phyloP scores from a whole-genome alignment of 2,329 filamentous ascomycete species.

The Colletotrichum lindemuthianum region DNA sequence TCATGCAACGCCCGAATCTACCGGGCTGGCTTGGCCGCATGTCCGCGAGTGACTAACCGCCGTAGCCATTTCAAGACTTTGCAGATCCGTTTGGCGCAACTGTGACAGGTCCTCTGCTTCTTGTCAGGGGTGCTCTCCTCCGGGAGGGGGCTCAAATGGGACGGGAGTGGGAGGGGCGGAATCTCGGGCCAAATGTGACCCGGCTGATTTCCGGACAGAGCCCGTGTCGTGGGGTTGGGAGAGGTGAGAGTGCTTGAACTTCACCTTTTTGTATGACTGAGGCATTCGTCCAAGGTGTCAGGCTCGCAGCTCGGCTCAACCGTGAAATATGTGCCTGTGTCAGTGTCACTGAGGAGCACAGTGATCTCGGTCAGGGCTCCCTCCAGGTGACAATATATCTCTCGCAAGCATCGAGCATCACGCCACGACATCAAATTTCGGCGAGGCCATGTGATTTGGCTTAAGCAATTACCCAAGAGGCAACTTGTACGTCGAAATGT shows the following conservation, averaged over 20 bases:
- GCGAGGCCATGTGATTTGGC: no score
- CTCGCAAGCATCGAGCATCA: no score
- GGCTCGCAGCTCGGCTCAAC: no score
- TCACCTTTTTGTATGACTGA: conserved; percentile 20
- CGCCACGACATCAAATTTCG: no score
- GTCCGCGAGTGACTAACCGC: not conserved
- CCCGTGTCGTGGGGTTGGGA: not conserved
- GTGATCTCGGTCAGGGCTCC: no score
- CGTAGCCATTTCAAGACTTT: conserved; percentile 16
- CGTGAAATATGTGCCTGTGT: no score
- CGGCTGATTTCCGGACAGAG: not conserved
- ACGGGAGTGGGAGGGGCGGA: conserved; percentile 20
- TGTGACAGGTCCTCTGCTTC: conserved; percentile 7
- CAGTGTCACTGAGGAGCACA: no score
- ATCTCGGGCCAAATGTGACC: conserved; percentile 22
- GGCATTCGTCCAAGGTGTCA: not conserved
- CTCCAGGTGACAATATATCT: no score
- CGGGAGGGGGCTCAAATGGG: conserved; percentile 22
- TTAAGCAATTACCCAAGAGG: no score
- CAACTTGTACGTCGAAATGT: no score
- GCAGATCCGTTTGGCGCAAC: conserved; percentile 17
- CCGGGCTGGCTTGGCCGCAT: conserved; percentile 4
- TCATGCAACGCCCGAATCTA: not conserved
- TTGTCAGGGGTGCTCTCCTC: not conserved
- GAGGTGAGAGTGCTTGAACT: not conserved